These are phyloP conservation scores for Rhipidocladum racemiflorum DNA, from an alignment of 176 grass and related monocot species.

Conservation along the genomic window DNA sequence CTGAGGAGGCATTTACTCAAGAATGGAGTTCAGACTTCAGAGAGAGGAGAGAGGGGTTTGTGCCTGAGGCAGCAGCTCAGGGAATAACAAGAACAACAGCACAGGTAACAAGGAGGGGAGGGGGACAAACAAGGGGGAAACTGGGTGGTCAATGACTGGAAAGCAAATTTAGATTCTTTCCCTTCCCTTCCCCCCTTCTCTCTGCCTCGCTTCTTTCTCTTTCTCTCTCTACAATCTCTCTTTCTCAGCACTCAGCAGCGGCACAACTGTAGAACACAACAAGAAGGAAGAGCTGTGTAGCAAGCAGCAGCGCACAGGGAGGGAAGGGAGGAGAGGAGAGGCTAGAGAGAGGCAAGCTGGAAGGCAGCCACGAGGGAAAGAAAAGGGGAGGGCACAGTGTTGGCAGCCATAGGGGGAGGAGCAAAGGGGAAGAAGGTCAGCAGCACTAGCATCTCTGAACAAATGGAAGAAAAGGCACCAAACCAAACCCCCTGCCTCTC, in stretches of 20 bases:
- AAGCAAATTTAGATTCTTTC: slow-evolving; percentile 44
- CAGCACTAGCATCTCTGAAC: background rate
- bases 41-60: background rate
- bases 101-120: slow-evolving; percentile 41
- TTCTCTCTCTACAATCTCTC: slow-evolving; percentile 16
- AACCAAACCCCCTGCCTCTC: slow-evolving; percentile 17
- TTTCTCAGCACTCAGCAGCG: slow-evolving; percentile 16
- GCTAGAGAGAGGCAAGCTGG: background rate
- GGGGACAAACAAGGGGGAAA: slow-evolving; percentile 39
- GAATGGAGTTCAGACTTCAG: slow-evolving; percentile 4
- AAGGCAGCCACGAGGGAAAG: slow-evolving; percentile 27
- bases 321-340: background rate
- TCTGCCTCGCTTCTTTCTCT: slow-evolving; percentile 25
- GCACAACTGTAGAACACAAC: slow-evolving; percentile 19
- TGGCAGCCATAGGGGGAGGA: slow-evolving; percentile 8
- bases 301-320: background rate
- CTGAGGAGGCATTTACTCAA: slow-evolving; percentile 22
- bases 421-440: slow-evolving; percentile 29
- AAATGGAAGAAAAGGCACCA: slow-evolving; percentile 28
- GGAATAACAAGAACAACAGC: slow-evolving; percentile 40
- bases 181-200: background rate
- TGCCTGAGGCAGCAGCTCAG: background rate
- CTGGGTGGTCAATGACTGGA: slow-evolving; percentile 47
- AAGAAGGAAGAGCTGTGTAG: slow-evolving; percentile 12
- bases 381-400: slow-evolving; percentile 15